Evolutionary conservation across 495 filamentous ascomycete species (phyloP), one percentile per base, ranked within the genome.

Genomic region (Trichoderma parareesei): DNA sequence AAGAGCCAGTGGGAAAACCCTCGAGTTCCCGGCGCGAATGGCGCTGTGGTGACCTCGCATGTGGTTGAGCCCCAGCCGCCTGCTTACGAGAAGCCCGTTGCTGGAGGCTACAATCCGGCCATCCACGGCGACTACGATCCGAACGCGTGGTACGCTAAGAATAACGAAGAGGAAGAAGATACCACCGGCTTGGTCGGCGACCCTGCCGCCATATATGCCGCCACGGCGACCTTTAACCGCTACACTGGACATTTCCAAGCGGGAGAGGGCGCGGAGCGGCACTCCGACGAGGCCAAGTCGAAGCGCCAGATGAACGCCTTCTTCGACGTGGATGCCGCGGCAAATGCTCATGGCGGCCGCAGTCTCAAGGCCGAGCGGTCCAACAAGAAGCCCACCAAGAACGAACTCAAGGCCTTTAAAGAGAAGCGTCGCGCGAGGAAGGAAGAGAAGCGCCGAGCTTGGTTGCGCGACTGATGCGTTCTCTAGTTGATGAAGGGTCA

Each of bases 281-380:
- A 90, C 80, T 90, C 88, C 68, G 94, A 97, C 71, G 92, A 94
- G 74, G 90, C 91, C 68, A 97, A 97, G 81, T 86, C 85, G 49
- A 83, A 79, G 64, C 81, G 95, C 59, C 94, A 98, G 80, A 90
- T 98, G 90, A 88, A 88, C 71, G 91, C 93, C 10, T 98, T 87
- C 76, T 98, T 96, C 71, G 95, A 98, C 71, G 94, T 98, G n/a
- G 94, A 98, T 77, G 90, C 92, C 11, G 93, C 93, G 27, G 95
- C 95, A 1, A 97, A 97, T 72, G 86, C 83, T 67, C 94, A 98
- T 69, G 89, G 96, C 70, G 94, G 94, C 7, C 85, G 90, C 64
- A 96, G 92, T 72, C 76, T 98, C 61, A 95, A 93, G 75, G 94
- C 91, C 8, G 94, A 98, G 77, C 81, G 92, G 40, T 86, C 88